Percentiles rank a stretch among this genome's conserved stretches.
Conservation (phyloP, 2,329 filamentous ascomycete species). For the Shiraia bambusicola region DNA sequence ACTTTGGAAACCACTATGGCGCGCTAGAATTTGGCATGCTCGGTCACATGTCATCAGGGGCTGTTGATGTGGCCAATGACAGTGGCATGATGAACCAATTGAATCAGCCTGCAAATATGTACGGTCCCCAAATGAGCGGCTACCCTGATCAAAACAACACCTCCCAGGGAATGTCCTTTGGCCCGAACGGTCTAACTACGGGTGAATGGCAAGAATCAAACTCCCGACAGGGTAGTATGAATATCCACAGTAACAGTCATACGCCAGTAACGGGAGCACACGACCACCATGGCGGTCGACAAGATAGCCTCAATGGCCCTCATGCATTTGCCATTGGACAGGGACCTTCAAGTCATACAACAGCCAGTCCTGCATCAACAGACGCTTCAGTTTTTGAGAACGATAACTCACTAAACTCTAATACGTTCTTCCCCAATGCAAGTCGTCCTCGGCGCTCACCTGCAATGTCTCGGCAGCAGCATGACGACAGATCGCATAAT, state of each 20-base stretch:
- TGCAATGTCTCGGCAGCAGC: conserved; percentile 26
- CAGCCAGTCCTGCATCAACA: conserved; percentile 57
- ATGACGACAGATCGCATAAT: conserved; percentile 27
- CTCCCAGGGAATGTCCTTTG: conserved; percentile 36
- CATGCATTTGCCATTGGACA: conserved; percentile 65
- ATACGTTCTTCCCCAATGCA: conserved; percentile 38
- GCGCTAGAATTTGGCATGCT: conserved; percentile 95
- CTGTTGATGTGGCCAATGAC: conserved; percentile 76
- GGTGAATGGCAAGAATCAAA: conserved; percentile 43
- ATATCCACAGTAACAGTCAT: conserved; percentile 47
- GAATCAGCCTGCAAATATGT: conserved; percentile 39
- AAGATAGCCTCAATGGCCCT: conserved; percentile 45
- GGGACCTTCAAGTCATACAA: conserved; percentile 57
- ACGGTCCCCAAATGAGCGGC: conserved; percentile 44
- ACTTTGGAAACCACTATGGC: conserved; percentile 95
- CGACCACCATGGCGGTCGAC: conserved; percentile 31
- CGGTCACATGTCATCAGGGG: conserved; percentile 91
- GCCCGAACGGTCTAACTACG: conserved; percentile 26
- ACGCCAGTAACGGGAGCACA: conserved; percentile 42
- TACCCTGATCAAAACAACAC: conserved; percentile 26
- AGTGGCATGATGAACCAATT: conserved; percentile 37
- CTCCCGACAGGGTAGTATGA: conserved; percentile 48
- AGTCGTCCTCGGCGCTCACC: conserved; percentile 37
- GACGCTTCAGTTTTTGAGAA: conserved; percentile 48
- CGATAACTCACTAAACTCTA: conserved; percentile 42